These are phyloP conservation scores for Phallus indusiatus DNA, from an alignment of 768 basidiomycete genomes.

Conservation along the genomic window DNA sequence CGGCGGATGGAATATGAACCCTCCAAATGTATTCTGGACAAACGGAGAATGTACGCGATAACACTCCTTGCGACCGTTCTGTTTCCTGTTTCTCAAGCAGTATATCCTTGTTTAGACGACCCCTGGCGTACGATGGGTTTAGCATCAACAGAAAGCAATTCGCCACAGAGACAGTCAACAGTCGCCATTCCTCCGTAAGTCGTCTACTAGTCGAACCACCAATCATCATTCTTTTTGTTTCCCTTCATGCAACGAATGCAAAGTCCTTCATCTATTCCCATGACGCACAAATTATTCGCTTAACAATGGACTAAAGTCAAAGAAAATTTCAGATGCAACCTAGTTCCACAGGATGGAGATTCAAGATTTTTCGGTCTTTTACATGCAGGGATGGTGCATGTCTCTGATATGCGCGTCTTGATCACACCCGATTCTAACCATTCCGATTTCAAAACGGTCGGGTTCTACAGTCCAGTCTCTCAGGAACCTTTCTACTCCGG, in stretches of 20 bases:
- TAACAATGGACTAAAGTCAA: too few relatives aligned
- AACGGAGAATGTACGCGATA: constrained; percentile 36
- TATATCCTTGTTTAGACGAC: constrained; percentile 26
- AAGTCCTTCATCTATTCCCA: too few relatives aligned
- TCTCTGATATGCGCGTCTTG: constrained; percentile 38
- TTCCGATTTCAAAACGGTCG: constrained; percentile 37
- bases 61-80: not conserved
- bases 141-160: constrained; percentile 37
- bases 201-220: not conserved
- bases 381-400: constrained; percentile 39
- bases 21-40: constrained; percentile 37
- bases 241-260: not conserved
- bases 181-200: constrained; percentile 30
- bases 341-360: constrained; percentile 18
- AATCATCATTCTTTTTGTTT: not conserved
- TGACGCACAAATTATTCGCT: too few relatives aligned
- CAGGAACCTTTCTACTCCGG: constrained; percentile 39
- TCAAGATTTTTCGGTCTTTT: constrained; percentile 36
- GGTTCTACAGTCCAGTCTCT: constrained; percentile 39
- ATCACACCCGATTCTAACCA: constrained; percentile 40
- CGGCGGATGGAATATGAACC: constrained; percentile 43
- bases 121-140: constrained; percentile 45
- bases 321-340: constrained; percentile 27
- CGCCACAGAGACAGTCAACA: constrained; percentile 33
- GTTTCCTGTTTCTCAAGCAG: not conserved